phyloP scores from a whole-genome alignment of 2,329 filamentous ascomycete species.

The Monosporascus sp. region DNA sequence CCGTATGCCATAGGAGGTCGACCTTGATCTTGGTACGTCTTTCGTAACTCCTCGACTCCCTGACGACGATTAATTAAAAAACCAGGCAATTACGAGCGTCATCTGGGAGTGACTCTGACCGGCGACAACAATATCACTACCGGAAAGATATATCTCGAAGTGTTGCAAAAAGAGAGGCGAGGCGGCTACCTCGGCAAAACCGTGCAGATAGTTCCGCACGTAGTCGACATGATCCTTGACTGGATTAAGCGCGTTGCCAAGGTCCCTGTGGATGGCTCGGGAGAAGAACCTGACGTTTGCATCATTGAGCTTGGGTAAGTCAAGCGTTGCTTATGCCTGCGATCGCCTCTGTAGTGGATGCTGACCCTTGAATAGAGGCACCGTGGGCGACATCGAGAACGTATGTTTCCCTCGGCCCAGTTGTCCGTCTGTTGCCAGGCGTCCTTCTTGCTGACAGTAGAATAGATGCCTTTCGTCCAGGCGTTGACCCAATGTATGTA shows the following conservation, averaged over 20 bases:
- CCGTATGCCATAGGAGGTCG: conserved; percentile 26
- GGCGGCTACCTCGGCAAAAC: conserved; percentile 83
- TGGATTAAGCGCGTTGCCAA: conserved; percentile 85
- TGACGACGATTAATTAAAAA: too few relatives aligned
- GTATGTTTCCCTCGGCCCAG: neutral
- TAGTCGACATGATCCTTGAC: conserved; percentile 87
- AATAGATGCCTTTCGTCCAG: conserved; percentile 83
- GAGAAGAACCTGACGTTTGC: conserved; percentile 82
- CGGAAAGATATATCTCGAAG: conserved; percentile 89
- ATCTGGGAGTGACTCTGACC: conserved; percentile 76
- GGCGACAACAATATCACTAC: conserved; percentile 95
- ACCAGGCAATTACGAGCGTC: conserved; percentile 53
- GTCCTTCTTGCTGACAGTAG: conserved; percentile 62
- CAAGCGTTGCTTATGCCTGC: conserved; percentile 3
- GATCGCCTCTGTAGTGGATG: conserved; percentile 4
- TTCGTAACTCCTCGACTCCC: too few relatives aligned
- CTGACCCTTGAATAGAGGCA: conserved; percentile 9
- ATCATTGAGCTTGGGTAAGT: conserved; percentile 58
- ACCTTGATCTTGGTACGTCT: conserved; percentile 40
- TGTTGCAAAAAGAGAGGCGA: conserved; percentile 64
- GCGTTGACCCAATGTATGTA: conserved; percentile 62
- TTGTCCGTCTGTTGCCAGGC: conserved; percentile 13
- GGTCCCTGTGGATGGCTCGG: conserved; percentile 81
- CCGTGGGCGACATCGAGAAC: conserved; percentile 20
- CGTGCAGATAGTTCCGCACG: conserved; percentile 86